phyloP scores from a whole-genome alignment of 495 filamentous ascomycete genomes.

The Tuber magnatum region DNA sequence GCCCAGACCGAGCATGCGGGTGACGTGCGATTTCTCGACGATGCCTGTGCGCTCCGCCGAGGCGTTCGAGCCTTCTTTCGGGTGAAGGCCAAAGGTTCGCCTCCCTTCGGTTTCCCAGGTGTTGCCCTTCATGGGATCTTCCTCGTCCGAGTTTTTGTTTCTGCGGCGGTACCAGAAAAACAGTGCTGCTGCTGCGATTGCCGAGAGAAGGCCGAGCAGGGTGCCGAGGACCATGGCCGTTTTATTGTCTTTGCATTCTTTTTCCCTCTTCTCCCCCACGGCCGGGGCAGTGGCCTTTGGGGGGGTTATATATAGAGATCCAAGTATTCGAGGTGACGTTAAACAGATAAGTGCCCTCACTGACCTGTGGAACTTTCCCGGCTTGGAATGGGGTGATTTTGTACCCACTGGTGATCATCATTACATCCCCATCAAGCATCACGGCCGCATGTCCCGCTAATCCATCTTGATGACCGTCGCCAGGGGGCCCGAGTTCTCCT shows the following conservation, averaged over 20 bases:
- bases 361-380: constrained; percentile 39
- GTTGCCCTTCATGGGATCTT: constrained; percentile 10
- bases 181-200: constrained; percentile 48
- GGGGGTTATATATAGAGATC: constrained; percentile 59
- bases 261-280: constrained; percentile 2
- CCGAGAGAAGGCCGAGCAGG: constrained; percentile 56
- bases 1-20: constrained; percentile 25
- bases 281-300: constrained; percentile 44
- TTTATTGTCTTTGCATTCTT: constrained; percentile 24
- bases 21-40: constrained; percentile 21
- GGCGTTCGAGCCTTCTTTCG: constrained; percentile 13
- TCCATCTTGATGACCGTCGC: constrained; percentile 44
- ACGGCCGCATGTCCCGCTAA: constrained; percentile 79
- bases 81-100: constrained; percentile 21
- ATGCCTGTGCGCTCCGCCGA: constrained; percentile 21
- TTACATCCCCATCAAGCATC: constrained; percentile 75
- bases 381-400: constrained; percentile 51
- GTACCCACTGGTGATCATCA: constrained; percentile 85
- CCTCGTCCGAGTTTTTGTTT: constrained; percentile 35
- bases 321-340: constrained; percentile 70
- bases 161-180: constrained; percentile 56
- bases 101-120: constrained; percentile 23
- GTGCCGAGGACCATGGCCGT: constrained; percentile 71
- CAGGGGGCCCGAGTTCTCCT: constrained; percentile 40
- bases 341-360: constrained; percentile 57